Evolutionary conservation across 164 flowering plant species (phyloP).

Genomic region (Protea cynaroides): DNA sequence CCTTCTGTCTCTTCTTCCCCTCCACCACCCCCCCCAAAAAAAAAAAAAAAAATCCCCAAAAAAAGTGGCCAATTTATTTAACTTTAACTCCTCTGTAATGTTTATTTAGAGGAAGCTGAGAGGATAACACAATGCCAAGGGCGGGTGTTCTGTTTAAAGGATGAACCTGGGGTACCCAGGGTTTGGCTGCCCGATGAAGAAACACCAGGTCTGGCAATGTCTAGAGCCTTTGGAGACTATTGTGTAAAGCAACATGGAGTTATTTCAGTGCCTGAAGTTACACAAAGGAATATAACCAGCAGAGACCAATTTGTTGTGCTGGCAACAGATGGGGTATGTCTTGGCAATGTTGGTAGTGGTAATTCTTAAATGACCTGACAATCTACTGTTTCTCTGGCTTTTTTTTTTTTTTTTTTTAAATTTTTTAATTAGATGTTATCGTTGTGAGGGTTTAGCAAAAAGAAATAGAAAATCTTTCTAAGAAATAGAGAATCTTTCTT

Average conservation of each 20-base stretch:
- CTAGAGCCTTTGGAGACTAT: slow-evolving; percentile 90
- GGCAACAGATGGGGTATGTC: slow-evolving; percentile 90
- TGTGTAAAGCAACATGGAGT: slow-evolving; percentile 74
- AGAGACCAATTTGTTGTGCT: slow-evolving; percentile 67
- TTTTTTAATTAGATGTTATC: too few species aligned
- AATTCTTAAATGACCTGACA: neutral
- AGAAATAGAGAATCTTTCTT: neutral
- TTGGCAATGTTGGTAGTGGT: neutral
- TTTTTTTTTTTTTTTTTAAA: too few species aligned
- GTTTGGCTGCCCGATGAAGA: slow-evolving; percentile 71
- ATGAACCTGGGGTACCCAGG: slow-evolving; percentile 87
- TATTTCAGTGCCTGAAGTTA: slow-evolving; percentile 82
- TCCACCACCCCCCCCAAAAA: neutral
- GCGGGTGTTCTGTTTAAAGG: slow-evolving; percentile 57
- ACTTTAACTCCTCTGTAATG: slow-evolving; percentile 5
- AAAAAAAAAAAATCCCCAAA: neutral
- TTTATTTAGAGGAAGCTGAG: slow-evolving; percentile 65
- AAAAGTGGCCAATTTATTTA: too few species aligned
- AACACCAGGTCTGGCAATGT: slow-evolving; percentile 82
- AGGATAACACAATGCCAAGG: slow-evolving; percentile 65
- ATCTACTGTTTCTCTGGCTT: neutral
- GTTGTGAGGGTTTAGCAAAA: too few species aligned
- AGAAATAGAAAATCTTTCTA: too few species aligned
- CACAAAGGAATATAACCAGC: slow-evolving; percentile 52
- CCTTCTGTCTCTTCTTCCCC: slow-evolving; percentile 12